These are phyloP conservation scores for Penicillium sp. DNA, from an alignment of 2,329 filamentous ascomycete genomes.

Conservation along the genomic window DNA sequence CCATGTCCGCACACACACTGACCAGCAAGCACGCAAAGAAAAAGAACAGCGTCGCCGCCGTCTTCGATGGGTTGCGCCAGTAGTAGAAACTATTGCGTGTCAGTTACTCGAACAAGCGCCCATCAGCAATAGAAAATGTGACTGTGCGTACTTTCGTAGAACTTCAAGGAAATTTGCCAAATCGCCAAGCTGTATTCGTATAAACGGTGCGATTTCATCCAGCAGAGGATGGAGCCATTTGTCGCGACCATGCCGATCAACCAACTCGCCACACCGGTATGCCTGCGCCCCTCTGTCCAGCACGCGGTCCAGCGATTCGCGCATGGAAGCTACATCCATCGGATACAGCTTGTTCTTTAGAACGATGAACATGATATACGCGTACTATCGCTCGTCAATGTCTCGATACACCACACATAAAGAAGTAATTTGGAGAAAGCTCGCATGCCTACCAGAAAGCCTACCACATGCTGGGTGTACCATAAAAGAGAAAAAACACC, in stretches of 20 bases:
- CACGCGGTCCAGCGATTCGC: slow-evolving; percentile 29
- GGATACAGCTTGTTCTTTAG: slow-evolving; percentile 27
- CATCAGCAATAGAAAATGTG: background rate
- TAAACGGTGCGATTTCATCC: slow-evolving; percentile 32
- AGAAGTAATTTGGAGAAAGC: background rate
- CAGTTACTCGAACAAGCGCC: background rate
- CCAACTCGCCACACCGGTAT: slow-evolving; percentile 33
- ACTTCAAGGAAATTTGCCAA: slow-evolving; percentile 36
- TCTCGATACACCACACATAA: slow-evolving; percentile 13
- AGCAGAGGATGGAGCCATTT: slow-evolving; percentile 37
- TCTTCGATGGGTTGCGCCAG: slow-evolving; percentile 32
- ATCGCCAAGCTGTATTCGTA: slow-evolving; percentile 36
- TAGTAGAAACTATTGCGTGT: slow-evolving; percentile 29
- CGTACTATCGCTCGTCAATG: slow-evolving; percentile 20
- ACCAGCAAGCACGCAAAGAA: slow-evolving; percentile 29
- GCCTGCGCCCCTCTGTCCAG: slow-evolving; percentile 27
- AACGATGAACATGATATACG: slow-evolving; percentile 32
- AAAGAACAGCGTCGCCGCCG: slow-evolving; percentile 31
- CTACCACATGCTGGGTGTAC: slow-evolving; percentile 34
- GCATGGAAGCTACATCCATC: slow-evolving; percentile 26
- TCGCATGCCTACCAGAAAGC: slow-evolving; percentile 24
- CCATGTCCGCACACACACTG: slow-evolving; percentile 27
- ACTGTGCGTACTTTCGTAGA: slow-evolving; percentile 23
- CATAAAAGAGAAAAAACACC: slow-evolving; percentile 32
- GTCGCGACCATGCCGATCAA: slow-evolving; percentile 32